Base-by-base conservation (phyloP, 2,329 filamentous ascomycete species). In the Pseudocercospora crystallina region DNA sequence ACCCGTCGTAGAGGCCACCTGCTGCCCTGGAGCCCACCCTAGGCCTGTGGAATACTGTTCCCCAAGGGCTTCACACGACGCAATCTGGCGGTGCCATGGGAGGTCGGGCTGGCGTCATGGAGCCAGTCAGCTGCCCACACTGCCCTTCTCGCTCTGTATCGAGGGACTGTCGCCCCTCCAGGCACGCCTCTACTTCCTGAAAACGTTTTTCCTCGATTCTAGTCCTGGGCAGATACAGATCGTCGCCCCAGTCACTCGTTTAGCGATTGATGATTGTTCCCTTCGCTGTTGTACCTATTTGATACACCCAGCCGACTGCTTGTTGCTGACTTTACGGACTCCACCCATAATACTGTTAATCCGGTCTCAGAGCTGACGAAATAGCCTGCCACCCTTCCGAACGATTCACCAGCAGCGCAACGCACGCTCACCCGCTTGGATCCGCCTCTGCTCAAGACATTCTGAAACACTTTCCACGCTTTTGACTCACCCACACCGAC, bases 1-100 rank as follows among this genome's bases (percentile, higher is more conserved):
- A 26, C 20, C 20, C 20, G 20, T 26, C 20, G 20, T 33, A 43
- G 37, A 46, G 46, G 49, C 53, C 51, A 41, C 53, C 26, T 56
- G 33, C 47, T 61, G 52, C 47, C 51, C 52, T 57, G 54, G 55
- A 53, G 43, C 20, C 20, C 53, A 43, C 46, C 56, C 49, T 45
- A 41, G 13, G 41, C 39, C 51, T 51, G 45, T 54, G 54, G 29
- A 37, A 32, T 47, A 48, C 32, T 51, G 48, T 54, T 52, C 49
- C 54, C 53, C 58, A 56, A 55, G 51, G 48, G 57, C 57, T 57
- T 57, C 54, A 56, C 61, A 64, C 61, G 61, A 63, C 54, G 63
- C 63, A 64, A 62, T 61, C 58, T 59, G 62, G 63, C 63, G 61
- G 51, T 62, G 62, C 63, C 62, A 60, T 62, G 57, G 57, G 51